phyloP scores from a whole-genome alignment of 306 rosid species.

The Lagenaria siceraria region DNA sequence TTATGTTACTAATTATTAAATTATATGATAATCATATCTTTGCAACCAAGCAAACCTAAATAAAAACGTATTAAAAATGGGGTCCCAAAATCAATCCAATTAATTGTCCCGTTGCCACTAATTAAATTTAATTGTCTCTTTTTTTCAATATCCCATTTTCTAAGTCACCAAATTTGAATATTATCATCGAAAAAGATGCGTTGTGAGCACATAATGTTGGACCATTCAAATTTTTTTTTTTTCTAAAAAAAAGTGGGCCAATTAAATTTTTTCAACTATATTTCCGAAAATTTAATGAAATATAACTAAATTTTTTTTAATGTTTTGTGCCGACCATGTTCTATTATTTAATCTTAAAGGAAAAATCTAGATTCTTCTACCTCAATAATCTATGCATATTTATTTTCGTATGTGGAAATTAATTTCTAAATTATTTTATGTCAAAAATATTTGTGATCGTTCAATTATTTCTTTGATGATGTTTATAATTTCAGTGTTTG shows the following conservation, averaged over 20 bases:
- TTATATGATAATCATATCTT: neutral
- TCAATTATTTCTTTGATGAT: neutral
- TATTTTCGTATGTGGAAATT: neutral
- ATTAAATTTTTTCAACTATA: neutral
- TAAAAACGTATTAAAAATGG: neutral
- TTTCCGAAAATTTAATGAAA: neutral
- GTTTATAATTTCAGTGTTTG: neutral
- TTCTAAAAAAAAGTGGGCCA: too few species aligned
- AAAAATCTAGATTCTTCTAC: neutral
- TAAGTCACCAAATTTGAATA: slow-evolving; percentile 1
- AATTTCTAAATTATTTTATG: neutral
- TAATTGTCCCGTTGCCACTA: neutral
- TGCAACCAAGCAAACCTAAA: slow-evolving; percentile 2
- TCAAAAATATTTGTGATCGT: neutral
- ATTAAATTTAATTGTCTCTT: neutral
- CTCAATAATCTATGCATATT: neutral
- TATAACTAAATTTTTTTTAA: neutral
- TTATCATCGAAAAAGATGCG: neutral
- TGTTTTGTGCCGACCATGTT: neutral
- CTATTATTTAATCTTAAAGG: neutral
- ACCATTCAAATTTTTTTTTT: neutral
- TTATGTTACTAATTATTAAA: neutral
- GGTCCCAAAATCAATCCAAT: neutral
- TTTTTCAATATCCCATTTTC: neutral
- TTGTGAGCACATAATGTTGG: slow-evolving; percentile 4